These are phyloP conservation scores for Yarrowia hollandica DNA, from an alignment of 805 yeast genomes.

Conservation along the genomic window DNA sequence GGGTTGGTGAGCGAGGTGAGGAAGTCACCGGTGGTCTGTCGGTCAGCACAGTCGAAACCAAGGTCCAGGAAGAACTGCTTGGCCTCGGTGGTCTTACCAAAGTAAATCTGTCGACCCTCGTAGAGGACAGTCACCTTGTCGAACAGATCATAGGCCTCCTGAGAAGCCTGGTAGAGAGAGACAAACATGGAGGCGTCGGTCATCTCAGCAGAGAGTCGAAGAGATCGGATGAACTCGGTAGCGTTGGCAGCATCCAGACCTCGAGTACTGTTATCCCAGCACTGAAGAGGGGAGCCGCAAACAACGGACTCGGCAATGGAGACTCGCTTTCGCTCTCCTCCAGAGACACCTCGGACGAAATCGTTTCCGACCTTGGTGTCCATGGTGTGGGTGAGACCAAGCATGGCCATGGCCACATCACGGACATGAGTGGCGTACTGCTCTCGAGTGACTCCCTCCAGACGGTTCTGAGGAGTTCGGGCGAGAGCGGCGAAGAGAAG, in stretches of 20 bases:
- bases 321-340: slow-evolving; percentile 73
- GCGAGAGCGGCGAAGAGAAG: slow-evolving; percentile 59
- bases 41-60: slow-evolving; percentile 58
- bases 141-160: slow-evolving; percentile 59
- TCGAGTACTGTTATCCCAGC: slow-evolving; percentile 71
- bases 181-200: slow-evolving; percentile 57
- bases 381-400: slow-evolving; percentile 53
- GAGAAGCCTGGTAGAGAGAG: slow-evolving; percentile 69
- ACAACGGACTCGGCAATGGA: slow-evolving; percentile 59
- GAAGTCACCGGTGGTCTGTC: slow-evolving; percentile 62
- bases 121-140: slow-evolving; percentile 61
- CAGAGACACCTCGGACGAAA: slow-evolving; percentile 67
- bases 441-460: slow-evolving; percentile 55
- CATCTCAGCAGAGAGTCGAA: slow-evolving; percentile 59
- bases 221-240: slow-evolving; percentile 59
- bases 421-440: slow-evolving; percentile 55
- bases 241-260: slow-evolving; percentile 76
- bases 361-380: slow-evolving; percentile 68
- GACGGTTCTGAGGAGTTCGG: slow-evolving; percentile 62
- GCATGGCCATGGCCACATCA: slow-evolving; percentile 55
- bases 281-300: slow-evolving; percentile 52
- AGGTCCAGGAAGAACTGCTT: slow-evolving; percentile 51
- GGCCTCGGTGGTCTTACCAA: slow-evolving; percentile 55
- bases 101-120: slow-evolving; percentile 61
- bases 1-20: slow-evolving; percentile 59